Base-by-base conservation (phyloP, 2,329 filamentous ascomycete species). In the Colletotrichum karsti region DNA sequence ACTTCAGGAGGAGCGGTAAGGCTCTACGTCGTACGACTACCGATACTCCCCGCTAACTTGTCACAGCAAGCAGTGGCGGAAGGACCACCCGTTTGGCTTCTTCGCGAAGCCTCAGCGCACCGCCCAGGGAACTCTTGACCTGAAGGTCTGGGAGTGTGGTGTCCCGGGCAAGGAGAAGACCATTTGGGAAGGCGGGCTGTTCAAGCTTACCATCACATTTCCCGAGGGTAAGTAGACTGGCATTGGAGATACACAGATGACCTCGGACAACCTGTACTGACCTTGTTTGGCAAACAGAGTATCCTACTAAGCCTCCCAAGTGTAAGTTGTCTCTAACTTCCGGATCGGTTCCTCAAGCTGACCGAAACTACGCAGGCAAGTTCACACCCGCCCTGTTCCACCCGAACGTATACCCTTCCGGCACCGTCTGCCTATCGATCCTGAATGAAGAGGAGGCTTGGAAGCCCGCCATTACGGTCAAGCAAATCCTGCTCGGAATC, bases 401-500 rank as follows among this genome's bases (percentile, higher is more conserved):
- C 77, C 96, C 96, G 0, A 99, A 99, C 79, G 96, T 99, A 73
- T 99, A 99, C 79, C 96, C 96, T 0, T 98, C 95, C 1, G 97
- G 96, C 73, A 99, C 96, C 53, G 96, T 99, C 70, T 99, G 96
- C 78, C 88, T 99, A 22, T 97, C 94, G 28, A 99, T 99, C 73
- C 83, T 99, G 72, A 99, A 98, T 82, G 97, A 99, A 80, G 96
- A 99, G 75, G 96, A 99, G 79, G 95, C 93, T 7, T 99, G 97
- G 96, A 97, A 97, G 80, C 97, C 96, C 1, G 95, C 96, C 7
- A 99, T 99, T 76, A 99, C 96, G 0, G 94, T 99, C 79, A 98
- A 98, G 83, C 94, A 98, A 82, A 98, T 99, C 71, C 88, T 98
- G 6, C 87, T 98, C 1, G 96, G 96, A 54, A 97, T 99, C 65